Base-by-base conservation (phyloP, 2,329 filamentous ascomycete genomes). In the Exophiala oligosperma region DNA sequence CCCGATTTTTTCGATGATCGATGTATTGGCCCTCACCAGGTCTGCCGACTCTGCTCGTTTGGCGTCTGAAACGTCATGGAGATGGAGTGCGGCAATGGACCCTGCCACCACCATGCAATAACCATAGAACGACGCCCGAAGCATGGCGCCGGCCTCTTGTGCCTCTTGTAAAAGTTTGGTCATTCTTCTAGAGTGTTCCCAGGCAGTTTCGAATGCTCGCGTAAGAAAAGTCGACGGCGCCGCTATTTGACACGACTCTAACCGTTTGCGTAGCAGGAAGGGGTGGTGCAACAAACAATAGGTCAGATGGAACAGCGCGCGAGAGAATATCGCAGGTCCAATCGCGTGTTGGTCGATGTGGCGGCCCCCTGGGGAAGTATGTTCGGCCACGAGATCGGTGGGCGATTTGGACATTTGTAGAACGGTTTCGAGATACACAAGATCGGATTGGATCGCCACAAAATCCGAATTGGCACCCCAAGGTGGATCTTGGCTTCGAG, bases 271-370 rank as follows among this genome's bases (percentile, higher is more conserved):
- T 3, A 74, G 54, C 3, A 73, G 57, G 50, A 75, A 73, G 0
- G 72, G 72, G 52, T 75, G 73, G 56, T 73, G 66, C 2, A 75
- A 60, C 6, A 74, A 54, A 49, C 71, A 73, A 41, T 74, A 70
- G 43, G 66, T 71, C 2, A 72, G 63, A 47, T 73, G 70, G 40
- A 73, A 75, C 2, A 74, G 50, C 3, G 68, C 66, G 26, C 70
- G 68, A 3, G 72, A 67, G 32, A 71, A 73, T 6, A 71, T 60
- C 6, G 70, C 54, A 48, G 70, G 70, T 2, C 68, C 70, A 6
- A 61, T 52, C 24, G 64, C 47, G 21, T 68, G 64, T 17, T 66
- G 63, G 29, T 70, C 64, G 6, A 66, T 51, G 6, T 38, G 17
- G 26, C 3, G 37, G 9, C 61, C 60, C 26, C 57, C 52, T 6